These are phyloP conservation scores for Entomortierella beljakovae DNA, from an alignment of 192 early-diverging fungal species.

Conservation along the genomic window DNA sequence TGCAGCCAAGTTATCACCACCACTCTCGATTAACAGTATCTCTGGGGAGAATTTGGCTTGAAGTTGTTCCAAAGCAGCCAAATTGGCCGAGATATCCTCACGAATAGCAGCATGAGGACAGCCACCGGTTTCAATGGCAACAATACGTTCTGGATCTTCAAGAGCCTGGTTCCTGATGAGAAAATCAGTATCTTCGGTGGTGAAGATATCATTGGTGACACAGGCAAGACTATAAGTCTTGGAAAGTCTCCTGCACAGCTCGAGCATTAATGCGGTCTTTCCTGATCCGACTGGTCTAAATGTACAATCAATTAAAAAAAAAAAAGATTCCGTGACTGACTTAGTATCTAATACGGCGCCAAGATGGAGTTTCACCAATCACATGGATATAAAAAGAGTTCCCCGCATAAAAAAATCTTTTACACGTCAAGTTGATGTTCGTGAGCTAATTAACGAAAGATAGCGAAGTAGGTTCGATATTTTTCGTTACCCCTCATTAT, in stretches of 20 bases:
- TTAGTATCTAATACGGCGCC: background rate
- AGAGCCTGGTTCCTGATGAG: conserved; percentile 90
- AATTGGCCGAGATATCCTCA: conserved; percentile 96
- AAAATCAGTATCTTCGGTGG: conserved; percentile 96
- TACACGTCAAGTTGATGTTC: too few relatives aligned
- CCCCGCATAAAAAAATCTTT: too few relatives aligned
- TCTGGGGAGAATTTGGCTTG: conserved; percentile 89
- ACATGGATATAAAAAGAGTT: too few relatives aligned
- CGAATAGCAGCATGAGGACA: conserved; percentile 96
- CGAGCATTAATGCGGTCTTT: conserved; percentile 94
- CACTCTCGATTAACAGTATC: conserved; percentile 90
- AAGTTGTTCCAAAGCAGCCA: conserved; percentile 88
- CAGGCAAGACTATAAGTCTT: conserved; percentile 87
- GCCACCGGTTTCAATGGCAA: conserved; percentile 94
- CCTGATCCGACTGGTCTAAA: conserved; percentile 92
- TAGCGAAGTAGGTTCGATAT: too few relatives aligned
- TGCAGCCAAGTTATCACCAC: conserved; percentile 94
- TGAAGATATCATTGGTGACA: conserved; percentile 99
- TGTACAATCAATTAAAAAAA: background rate
- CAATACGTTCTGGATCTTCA: conserved; percentile 83
- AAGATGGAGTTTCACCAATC: background rate
- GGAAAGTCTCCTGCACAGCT: conserved; percentile 86
- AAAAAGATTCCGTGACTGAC: background rate
- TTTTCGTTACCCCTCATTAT: too few relatives aligned
- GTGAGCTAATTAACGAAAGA: too few relatives aligned